Base-by-base conservation (phyloP, 352 stramenopile species). In the Pythium aristosporum region DNA sequence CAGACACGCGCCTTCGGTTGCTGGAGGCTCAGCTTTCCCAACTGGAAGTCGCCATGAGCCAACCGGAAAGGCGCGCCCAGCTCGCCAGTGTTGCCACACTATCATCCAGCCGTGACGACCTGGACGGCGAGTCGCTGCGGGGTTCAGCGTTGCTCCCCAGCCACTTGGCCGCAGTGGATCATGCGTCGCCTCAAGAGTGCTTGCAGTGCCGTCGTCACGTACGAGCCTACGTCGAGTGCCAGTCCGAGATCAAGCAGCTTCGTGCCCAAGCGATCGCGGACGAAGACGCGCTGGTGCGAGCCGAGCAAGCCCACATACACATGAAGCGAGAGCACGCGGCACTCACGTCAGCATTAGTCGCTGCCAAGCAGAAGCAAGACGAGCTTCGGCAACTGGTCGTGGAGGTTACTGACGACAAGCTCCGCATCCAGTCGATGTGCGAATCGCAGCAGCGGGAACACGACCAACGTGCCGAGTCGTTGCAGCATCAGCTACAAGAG, bases 11-110 rank as follows among this genome's bases (percentile, higher is more conserved):
- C 25, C 59, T 90, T 15, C 57, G 71, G 6, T 68, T 85, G 32
- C 68, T 90, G 16, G 73, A 87, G 32, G 76, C 85, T 18, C 80
- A 90, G 32, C 79, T 90, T 39, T 67, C 72, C n/a, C 71, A 68
- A 6, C 70, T 90, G 5, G 79, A 87, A 44, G 47, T 46, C 16
- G 61, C 53, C 15, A 49, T 72, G 43, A 39, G 21, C 16, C 52
- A 56, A 3, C 63, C 43, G 1, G 15, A 58, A 23, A 10, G 39
- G 7, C 21, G 74, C 73, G 25, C 67, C 71, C 21, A 50, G n/a
- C n/a, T 2, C 12, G 39, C 7, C 28, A 85, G 20, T 66, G 76
- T 56, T 23, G 62, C 72, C 5, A 86, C 71, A 0, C 66, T 84
- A n/a, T 65, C 77, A 30, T 85, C 75, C 4, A 86, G 74, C 54